Base-by-base conservation (phyloP, 1,284 basidiomycete species). In the Entoloma clypeatum region DNA sequence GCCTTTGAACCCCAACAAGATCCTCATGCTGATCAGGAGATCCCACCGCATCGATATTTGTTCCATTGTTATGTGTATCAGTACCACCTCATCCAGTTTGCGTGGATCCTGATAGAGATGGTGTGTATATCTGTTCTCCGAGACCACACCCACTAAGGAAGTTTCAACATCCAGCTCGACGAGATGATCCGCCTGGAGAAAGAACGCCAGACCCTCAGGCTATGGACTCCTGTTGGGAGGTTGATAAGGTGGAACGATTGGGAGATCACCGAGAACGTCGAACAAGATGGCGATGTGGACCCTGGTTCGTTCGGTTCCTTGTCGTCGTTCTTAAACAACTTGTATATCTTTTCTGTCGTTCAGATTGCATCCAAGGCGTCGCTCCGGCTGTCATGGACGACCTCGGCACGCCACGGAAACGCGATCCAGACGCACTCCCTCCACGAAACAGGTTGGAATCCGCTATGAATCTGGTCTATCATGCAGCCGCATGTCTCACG, bases 391-490 rank as follows among this genome's bases (percentile, higher is more conserved):
- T 55, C 43, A 50, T 60, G 13, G 53, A 64, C 1, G 77, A 81
- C 48, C 67, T 85, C 1, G 80, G 81, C 2, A 55, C 72, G 31
- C 72, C 82, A 0, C 60, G 64, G 13, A 64, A 71, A 2, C 68
- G 86, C 24, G 82, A 90, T 60, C 86, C 86, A 0, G 86, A 90
- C 53, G 85, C 82, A 0, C 58, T 89, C 1, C 83, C 85, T 5
- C 84, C 86, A 0, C 58, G 63, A 1, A 86, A 84, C 46, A 25
- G 49, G 2, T 63, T 82, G 25, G 79, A 86, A 51, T 61, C 56
- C 30, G 43, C 72, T 1, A 71, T 77, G 67, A 70, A 67, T 33
- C 55, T 62, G 41, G 8, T 78, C 0, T 76, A 81, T 53, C 55
- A 63, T 11, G 45, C 56, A 1, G 45, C 69, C 6, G 57, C 57